Conservation (phyloP, 768 basidiomycete genomes). For the Trametes punicea region DNA sequence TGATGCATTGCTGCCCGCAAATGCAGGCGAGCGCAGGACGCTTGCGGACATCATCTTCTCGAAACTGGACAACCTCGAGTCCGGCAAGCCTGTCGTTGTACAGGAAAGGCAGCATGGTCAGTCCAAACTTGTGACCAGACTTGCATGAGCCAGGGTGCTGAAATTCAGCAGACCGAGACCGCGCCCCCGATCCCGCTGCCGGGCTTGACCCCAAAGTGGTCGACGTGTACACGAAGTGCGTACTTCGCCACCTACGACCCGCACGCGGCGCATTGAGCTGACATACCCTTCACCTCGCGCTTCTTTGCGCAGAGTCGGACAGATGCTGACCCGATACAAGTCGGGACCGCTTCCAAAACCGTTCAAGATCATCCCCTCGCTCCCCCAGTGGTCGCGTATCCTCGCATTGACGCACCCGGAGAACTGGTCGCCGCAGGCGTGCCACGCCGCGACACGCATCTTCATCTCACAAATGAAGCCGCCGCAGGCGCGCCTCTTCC, state of each 20-base stretch:
- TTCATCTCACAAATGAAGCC: conserved; percentile 98
- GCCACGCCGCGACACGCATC: conserved; percentile 89
- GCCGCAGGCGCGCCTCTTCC: conserved; percentile 86
- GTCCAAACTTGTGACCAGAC: background rate
- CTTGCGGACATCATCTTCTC: conserved; percentile 96
- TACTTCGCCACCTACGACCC: conserved; percentile 6
- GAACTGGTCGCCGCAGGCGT: conserved; percentile 94
- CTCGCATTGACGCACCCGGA: conserved; percentile 90
- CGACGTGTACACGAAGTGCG: conserved; percentile 89
- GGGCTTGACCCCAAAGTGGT: conserved; percentile 92
- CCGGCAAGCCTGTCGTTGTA: conserved; percentile 50
- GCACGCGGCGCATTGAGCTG: background rate
- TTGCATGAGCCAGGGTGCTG: conserved; percentile 7
- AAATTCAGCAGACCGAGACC: conserved; percentile 39
- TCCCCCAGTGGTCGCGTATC: conserved; percentile 94
- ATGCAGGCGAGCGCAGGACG: conserved; percentile 74
- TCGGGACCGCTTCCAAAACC: conserved; percentile 94
- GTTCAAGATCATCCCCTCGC: conserved; percentile 96
- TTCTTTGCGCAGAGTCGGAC: conserved; percentile 67
- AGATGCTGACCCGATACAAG: conserved; percentile 83
- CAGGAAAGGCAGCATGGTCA: conserved; percentile 58
- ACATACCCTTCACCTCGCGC: background rate
- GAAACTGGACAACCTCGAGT: conserved; percentile 73
- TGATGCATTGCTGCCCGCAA: conserved; percentile 75
- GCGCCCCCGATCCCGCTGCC: conserved; percentile 67